Base-by-base conservation (phyloP, 1,284 basidiomycete genomes). In the Nidula niveotomentosa region DNA sequence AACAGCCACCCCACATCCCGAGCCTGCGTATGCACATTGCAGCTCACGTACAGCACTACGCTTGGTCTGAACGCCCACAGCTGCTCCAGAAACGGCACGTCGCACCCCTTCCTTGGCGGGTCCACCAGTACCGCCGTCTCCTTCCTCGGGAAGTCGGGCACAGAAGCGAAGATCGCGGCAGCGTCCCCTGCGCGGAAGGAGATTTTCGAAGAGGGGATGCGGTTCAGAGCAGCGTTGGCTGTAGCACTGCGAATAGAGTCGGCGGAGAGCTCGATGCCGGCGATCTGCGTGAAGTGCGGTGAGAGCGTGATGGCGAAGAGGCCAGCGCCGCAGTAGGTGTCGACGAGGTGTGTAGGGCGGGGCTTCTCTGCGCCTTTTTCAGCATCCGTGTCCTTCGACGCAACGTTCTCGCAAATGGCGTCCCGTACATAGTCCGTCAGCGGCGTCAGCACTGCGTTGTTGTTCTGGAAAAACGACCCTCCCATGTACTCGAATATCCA, bases 391-490 rank as follows among this genome's bases (percentile, higher is more conserved):
- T 15, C 8, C 45, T n/a, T 41, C 3, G 17, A 12, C 17, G 13
- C 39, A 6, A 17, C 13, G 6, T 12, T 6, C 39, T 6, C 39
- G 65, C 90, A 86, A 63, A 94, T 86, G 48, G 89, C 85, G 43
- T 88, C 79, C 53, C 83, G 82, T 54, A 97, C 92, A 72, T 96
- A 94, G 56, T 83, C 71, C 7, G 93, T 90, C 49, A 99, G 81
- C 0, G 91, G 86, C 7, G 88, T 78, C 13, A 99, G 85, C 52
- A 98, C 93, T 15, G 90, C 88, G 68, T 96, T 96, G 79, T 99
- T 99, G 79, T 98, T 98, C 70, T 99, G 96, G 81, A 98, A 98
- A 78, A 98, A 98, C 4, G 90, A 88, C 44, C 90, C 88, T 1
- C 92, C 94, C 9, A 84, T 85, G 70, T 96, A 98, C 64, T 96